Conservation (phyloP, 805 yeast genomes). For the Yamadazyma scolyti region DNA sequence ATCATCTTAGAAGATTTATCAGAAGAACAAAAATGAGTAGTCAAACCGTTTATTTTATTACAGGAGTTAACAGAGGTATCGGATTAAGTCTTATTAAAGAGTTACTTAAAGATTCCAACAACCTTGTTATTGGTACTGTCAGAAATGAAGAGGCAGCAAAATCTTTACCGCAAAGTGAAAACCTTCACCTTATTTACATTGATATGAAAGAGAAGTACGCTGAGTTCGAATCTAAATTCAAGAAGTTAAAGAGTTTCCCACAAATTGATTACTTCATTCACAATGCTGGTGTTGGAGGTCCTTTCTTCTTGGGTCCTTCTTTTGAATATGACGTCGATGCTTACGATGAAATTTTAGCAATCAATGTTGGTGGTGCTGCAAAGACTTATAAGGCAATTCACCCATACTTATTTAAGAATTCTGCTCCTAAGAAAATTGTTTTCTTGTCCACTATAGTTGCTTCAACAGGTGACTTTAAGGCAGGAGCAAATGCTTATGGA, state of each 20-base stretch:
- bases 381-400: constrained; percentile 8
- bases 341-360: constrained; percentile 2
- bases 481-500: constrained; percentile 21
- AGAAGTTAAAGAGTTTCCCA: constrained; percentile 6
- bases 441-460: constrained; percentile 20
- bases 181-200: constrained; percentile 4
- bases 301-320: not conserved
- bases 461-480: constrained; percentile 6
- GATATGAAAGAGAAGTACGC: constrained; percentile 5
- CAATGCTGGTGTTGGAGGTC: constrained; percentile 25
- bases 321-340: constrained; percentile 6
- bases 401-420: constrained; percentile 8
- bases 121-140: constrained; percentile 38
- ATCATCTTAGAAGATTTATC: too few relatives aligned
- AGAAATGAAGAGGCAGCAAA: constrained; percentile 17
- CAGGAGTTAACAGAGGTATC: constrained; percentile 41
- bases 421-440: constrained; percentile 13
- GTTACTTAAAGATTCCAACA: constrained; percentile 16
- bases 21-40: too few relatives aligned
- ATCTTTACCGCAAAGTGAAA: not conserved
- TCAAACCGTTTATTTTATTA: constrained; percentile 15
- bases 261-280: constrained; percentile 29
- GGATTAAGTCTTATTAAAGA: constrained; percentile 27
- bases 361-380: constrained; percentile 10
- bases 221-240: constrained; percentile 6